Base-by-base conservation (phyloP, 306 rosid genomes). In the barrel medic (Medicago truncatula) region DNA sequence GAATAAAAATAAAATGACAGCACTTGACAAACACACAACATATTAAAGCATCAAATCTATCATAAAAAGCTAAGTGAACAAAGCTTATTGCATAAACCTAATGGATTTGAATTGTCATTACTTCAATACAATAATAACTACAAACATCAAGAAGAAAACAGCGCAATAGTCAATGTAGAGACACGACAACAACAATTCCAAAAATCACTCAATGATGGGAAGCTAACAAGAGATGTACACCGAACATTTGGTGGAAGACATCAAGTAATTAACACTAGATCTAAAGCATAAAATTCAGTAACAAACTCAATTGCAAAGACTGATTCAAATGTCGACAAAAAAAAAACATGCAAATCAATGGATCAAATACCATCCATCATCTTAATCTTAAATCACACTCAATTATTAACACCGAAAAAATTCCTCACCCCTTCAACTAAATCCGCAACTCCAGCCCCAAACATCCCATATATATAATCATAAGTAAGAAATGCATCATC, bases 351-450 rank as follows among this genome's bases (percentile, higher is more conserved):
- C 44, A 71, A 34, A 83, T 65, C 9, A 74, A 7, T 34, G 41
- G 56, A 65, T 62, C 44, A 63, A 38, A 57, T 41, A 7, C 49
- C 78, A 67, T 7, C 49, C 80, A 67, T 20, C 4, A 59, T 57
- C 66, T 18, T 34, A 17, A 76, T 11, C 18, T 11, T 16, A 67
- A 58, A 58, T 58, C 8, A 58, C 16, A 58, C 7, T 12, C 38
- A 73, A 73, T 50, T 57, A 81, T 49, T 3, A 66, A 57, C 43
- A 69, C n/a, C 57, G 52, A 74, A 79, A 75, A 62, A 16, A 66
- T 31, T 70, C 80, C 92, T 89, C 85, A 96, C 99, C 90, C 93
- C 98, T 84, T 85, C 89, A 34, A 96, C 98, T 78, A 96, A 85
- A 87, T 96, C 93, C 74, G 98, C 86, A 82, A 90, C 94, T 67